Evolutionary conservation across 805 yeast species (phyloP), one percentile per base, ranked within the genome.

Genomic region (Aciculoconidium aculeatum): DNA sequence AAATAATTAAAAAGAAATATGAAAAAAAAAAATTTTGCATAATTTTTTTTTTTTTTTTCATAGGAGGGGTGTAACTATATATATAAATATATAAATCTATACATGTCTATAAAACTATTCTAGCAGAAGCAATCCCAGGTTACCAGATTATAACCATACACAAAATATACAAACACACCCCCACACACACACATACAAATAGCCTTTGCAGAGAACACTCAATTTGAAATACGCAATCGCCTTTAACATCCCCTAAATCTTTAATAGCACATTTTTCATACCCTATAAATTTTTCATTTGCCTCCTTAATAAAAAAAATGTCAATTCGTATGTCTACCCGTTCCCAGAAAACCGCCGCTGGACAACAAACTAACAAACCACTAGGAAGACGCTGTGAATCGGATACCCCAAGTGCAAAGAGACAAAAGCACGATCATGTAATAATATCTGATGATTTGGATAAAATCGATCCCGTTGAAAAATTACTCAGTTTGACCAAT

Each of bases 401-500:
- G 7, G 30, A 25, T 8, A 12, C 30, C 18, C 11, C 28, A 11
- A 14, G 8, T 14, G 11, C 25, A 6, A 25, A 25, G 17, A 15
- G 27, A 8, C 15, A 25, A 14, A 22, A 19, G 23, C 15, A 21
- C 14, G 24, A 30, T 16, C 21, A 34, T 15, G 21, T 27, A n/a
- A 26, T 27, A 11, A 27, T 25, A 11, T 16, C 31, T 14, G 27
- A 19, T 12, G 33, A 23, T 15, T 19, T 15, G 6, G 21, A 61
- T 35, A 56, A 44, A 31, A 52, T 62, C 15, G 70, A 64, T 39
- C 70, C 69, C 5, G 67, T 64, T 29, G 66, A 63, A 39, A 61
- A 52, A 36, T 49, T 64, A 19, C 45, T 63, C 28, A 54, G 63
- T 32, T 53, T 60, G 31, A 49, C 63, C 7, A 54, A 45, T 30